A percentile compares a stretch with the other conserved stretches of the same genome.
phyloP scores from a whole-genome alignment of 2,329 filamentous ascomycete genomes.

The Venturiaceae sp. region DNA sequence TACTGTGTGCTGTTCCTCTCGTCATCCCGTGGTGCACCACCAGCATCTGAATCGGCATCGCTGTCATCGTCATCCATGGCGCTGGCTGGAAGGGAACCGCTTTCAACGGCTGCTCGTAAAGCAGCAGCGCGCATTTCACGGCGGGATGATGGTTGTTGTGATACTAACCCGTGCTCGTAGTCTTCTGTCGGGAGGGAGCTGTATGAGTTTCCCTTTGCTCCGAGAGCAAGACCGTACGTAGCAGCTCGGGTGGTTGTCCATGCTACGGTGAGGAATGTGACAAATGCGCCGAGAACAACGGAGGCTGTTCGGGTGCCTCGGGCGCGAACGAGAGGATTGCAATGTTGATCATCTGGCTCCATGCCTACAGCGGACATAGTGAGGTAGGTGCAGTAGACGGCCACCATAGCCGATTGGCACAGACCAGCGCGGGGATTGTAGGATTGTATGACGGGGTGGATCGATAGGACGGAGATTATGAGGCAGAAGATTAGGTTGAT shows the following conservation, averaged over 20 bases:
- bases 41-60: constrained; percentile 54
- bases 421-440: constrained; percentile 88
- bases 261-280: constrained; percentile 92
- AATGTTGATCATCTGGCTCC: constrained; percentile 90
- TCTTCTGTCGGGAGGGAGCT: constrained; percentile 43
- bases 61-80: constrained; percentile 69
- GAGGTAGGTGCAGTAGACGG: constrained; percentile 95
- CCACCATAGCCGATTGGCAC: constrained; percentile 96
- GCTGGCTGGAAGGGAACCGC: constrained; percentile 83
- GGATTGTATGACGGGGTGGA: constrained; percentile 84
- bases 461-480: constrained; percentile 69
- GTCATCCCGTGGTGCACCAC: constrained; percentile 66
- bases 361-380: constrained; percentile 98
- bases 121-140: constrained; percentile 91
- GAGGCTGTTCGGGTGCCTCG: constrained; percentile 84
- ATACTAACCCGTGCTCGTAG: constrained; percentile 76
- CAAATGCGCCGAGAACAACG: constrained; percentile 83
- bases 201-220: constrained; percentile 45
- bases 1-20: constrained; percentile 87
- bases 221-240: constrained; percentile 74
- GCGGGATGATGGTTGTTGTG: constrained; percentile 68
- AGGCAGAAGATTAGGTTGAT: constrained; percentile 83
- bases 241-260: constrained; percentile 96
- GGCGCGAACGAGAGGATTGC: constrained; percentile 83
- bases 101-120: constrained; percentile 82